Evolutionary conservation across 1,284 basidiomycete species (phyloP).

Genomic region (Trichosporon coremiiforme): DNA sequence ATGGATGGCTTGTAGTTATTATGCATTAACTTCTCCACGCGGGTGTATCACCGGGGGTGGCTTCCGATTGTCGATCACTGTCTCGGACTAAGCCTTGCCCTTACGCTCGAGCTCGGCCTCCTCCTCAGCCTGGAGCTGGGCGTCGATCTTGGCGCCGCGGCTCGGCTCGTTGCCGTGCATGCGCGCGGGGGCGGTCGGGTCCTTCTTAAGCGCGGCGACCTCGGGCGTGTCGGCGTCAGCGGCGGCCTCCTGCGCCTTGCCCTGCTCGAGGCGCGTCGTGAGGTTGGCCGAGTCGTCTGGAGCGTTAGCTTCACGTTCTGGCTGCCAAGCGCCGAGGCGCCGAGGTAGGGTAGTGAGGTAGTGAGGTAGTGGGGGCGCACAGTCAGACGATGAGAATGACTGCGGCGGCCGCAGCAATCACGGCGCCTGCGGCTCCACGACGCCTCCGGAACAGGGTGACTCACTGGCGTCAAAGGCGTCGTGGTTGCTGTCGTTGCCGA

Average conservation of each 20-base stretch:
- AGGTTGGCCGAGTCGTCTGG: slow-evolving; percentile 24
- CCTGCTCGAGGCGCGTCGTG: slow-evolving; percentile 22
- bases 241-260: slow-evolving; percentile 8
- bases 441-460: neutral
- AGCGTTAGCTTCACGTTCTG: neutral
- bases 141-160: slow-evolving; percentile 30
- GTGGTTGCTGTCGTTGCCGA: slow-evolving; percentile 21
- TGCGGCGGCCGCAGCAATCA: neutral
- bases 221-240: slow-evolving; percentile 22
- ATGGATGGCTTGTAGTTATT: slow-evolving; percentile 2
- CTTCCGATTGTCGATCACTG: neutral
- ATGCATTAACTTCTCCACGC: neutral
- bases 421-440: neutral
- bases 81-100: slow-evolving; percentile 19
- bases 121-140: slow-evolving; percentile 26
- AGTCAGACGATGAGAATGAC: neutral
- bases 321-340: too few relatives aligned
- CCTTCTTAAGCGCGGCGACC: slow-evolving; percentile 27
- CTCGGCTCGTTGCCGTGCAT: slow-evolving; percentile 30
- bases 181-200: slow-evolving; percentile 24
- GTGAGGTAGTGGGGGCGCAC: too few relatives aligned
- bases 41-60: neutral
- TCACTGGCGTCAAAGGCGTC: slow-evolving; percentile 19
- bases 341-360: too few relatives aligned
- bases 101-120: slow-evolving; percentile 29